phyloP scores from a whole-genome alignment of 1,284 basidiomycete species.

The Meripilus lineatus region DNA sequence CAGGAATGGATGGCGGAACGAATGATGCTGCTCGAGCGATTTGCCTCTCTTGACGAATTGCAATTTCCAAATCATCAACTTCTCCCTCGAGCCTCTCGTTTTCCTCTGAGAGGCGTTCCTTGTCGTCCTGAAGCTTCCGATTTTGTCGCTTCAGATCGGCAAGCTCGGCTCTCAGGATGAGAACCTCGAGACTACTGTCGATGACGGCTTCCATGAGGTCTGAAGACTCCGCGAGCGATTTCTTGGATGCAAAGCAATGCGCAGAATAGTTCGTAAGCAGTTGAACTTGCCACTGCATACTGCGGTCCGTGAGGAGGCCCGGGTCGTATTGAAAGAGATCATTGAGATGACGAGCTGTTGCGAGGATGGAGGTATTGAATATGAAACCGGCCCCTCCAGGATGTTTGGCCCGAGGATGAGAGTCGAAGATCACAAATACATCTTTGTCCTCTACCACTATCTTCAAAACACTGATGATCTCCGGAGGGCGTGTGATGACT shows the following conservation, averaged over 20 bases:
- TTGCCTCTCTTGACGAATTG: slow-evolving; percentile 9
- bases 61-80: slow-evolving; percentile 23
- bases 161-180: slow-evolving; percentile 38
- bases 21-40: not conserved
- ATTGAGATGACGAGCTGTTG: slow-evolving; percentile 40
- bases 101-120: slow-evolving; percentile 20
- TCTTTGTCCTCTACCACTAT: slow-evolving; percentile 28
- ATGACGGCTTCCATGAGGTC: slow-evolving; percentile 33
- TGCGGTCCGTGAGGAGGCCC: slow-evolving; percentile 35
- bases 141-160: slow-evolving; percentile 31
- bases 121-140: slow-evolving; percentile 27
- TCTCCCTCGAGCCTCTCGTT: slow-evolving; percentile 22
- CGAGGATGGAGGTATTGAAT: slow-evolving; percentile 38
- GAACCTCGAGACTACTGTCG: slow-evolving; percentile 42
- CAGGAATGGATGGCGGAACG: not conserved
- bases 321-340: slow-evolving; percentile 46
- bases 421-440: slow-evolving; percentile 58
- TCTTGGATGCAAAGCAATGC: slow-evolving; percentile 39
- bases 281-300: slow-evolving; percentile 57
- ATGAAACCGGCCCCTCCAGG: slow-evolving; percentile 53
- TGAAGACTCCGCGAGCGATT: slow-evolving; percentile 11
- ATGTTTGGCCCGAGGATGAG: slow-evolving; percentile 51
- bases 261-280: slow-evolving; percentile 55
- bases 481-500: slow-evolving; percentile 65
- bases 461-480: slow-evolving; percentile 55